A percentile compares a stretch with the other conserved stretches of the same genome.
phyloP scores from a whole-genome alignment of 345 rosid species.

The Camelina hispida region DNA sequence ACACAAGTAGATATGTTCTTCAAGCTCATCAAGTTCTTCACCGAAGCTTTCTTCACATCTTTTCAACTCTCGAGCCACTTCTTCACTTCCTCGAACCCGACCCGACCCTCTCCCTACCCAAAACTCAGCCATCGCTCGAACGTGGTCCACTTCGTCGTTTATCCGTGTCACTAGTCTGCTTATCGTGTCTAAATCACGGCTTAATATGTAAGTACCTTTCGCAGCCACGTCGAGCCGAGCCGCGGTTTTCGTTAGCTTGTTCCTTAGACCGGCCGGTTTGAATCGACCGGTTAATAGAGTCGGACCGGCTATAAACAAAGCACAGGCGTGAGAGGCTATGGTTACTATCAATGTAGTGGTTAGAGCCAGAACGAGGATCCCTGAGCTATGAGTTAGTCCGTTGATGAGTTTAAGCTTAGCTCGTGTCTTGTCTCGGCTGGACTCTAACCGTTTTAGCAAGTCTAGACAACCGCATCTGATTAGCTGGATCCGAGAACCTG shows the following conservation, averaged over 20 bases:
- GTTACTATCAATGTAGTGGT: conserved; percentile 64
- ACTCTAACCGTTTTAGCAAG: conserved; percentile 61
- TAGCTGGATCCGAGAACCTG: conserved; percentile 45
- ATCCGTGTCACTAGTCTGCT: conserved; percentile 65
- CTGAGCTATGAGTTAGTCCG: conserved; percentile 59
- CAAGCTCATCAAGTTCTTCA: conserved; percentile 74
- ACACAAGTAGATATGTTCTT: conserved; percentile 82
- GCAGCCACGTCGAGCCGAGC: conserved; percentile 75
- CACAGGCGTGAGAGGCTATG: conserved; percentile 71
- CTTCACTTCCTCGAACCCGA: conserved; percentile 51
- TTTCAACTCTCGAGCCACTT: conserved; percentile 57
- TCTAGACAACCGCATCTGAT: conserved; percentile 49
- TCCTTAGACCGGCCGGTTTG: conserved; percentile 48
- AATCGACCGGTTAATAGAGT: conserved; percentile 48
- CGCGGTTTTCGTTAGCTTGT: conserved; percentile 47
- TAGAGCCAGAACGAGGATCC: conserved; percentile 60
- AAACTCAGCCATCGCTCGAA: conserved; percentile 52
- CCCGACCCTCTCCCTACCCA: conserved; percentile 60
- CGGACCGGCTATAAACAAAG: conserved; percentile 70
- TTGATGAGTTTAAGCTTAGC: conserved; percentile 49
- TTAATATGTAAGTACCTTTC: conserved; percentile 77
- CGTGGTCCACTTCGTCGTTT: conserved; percentile 68
- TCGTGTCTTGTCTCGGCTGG: conserved; percentile 54
- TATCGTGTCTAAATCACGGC: conserved; percentile 72
- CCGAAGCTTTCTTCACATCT: conserved; percentile 56